Base-by-base conservation (phyloP, 495 filamentous ascomycete genomes). In the Ascodesmis nigricans region DNA sequence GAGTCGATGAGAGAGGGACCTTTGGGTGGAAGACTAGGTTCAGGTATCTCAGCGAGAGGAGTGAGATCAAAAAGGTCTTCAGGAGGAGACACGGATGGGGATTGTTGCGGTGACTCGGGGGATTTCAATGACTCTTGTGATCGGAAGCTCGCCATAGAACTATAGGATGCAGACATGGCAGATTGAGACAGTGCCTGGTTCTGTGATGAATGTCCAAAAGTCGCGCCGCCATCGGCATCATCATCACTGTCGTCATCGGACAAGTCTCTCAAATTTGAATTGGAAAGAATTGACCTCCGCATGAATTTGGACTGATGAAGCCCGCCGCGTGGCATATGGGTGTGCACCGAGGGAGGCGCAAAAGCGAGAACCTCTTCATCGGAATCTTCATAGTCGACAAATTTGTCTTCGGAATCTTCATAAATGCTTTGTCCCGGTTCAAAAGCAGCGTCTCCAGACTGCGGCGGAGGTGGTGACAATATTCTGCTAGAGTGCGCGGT, bases 1-100 rank as follows among this genome's bases (percentile, higher is more conserved):
- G 1, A n/a, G 8, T 41, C 73, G 66, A 19, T 66, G 65, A 35
- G 39, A 26, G 20, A 36, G n/a, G n/a, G n/a, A n/a, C n/a, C n/a
- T n/a, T n/a, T n/a, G n/a, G n/a, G 18, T 4, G 45, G 41, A 28
- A 33, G 29, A 3, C 36, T 21, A 14, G 24, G 20, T 25, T 35
- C 39, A 32, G 7, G 24, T 17, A 11, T 16, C 21, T 11, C 26
- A 23, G 15, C 41, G 11, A 52, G 43, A 19, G 19, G 37, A 5
- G 55, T 55, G 18, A 42, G 47, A 4, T 36, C 25, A 6, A 40
- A 49, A 1, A 25, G 39, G 4, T 41, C 36, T 5, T 45, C 47
- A 26, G 45, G 43, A 17, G 42, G 42, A 3, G 33, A 33, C n/a
- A n/a, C n/a, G n/a, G n/a, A n/a, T n/a, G n/a, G n/a, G n/a, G n/a